Conservation (phyloP, 1,284 basidiomycete genomes). For the Lentinus polychrous region DNA sequence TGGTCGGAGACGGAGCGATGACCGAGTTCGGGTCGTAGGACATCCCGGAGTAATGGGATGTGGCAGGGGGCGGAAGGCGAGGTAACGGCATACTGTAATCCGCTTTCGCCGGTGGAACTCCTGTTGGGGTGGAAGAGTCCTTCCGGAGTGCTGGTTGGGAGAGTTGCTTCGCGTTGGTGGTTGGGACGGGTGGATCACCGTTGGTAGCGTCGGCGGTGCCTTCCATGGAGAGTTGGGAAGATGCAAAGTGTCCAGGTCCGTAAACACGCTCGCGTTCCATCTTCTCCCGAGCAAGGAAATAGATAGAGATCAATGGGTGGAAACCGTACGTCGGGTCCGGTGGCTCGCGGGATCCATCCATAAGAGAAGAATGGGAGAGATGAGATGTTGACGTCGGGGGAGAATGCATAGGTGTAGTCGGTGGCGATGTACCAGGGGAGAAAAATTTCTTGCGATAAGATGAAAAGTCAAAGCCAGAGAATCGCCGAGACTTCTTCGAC, state of each 20-base stretch:
- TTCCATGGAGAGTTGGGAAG: conserved; percentile 65
- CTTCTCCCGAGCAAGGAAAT: conserved; percentile 93
- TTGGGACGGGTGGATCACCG: conserved; percentile 15
- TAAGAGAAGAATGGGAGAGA: conserved; percentile 38
- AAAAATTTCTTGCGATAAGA: conserved; percentile 84
- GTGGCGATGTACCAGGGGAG: conserved; percentile 58
- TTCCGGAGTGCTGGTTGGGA: conserved; percentile 21
- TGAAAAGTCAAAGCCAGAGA: conserved; percentile 88
- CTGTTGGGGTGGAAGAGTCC: conserved; percentile 13
- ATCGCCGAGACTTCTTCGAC: conserved; percentile 56
- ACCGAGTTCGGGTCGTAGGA: conserved; percentile 58
- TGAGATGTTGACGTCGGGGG: conserved; percentile 52
- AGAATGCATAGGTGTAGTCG: conserved; percentile 38
- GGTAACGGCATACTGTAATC: conserved; percentile 82
- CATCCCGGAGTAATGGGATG: conserved; percentile 70
- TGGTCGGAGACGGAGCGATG: conserved; percentile 48
- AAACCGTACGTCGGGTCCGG: conserved; percentile 88
- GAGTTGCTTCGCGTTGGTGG: conserved; percentile 23
- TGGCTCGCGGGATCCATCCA: conserved; percentile 40
- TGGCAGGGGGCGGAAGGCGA: conserved; percentile 73
- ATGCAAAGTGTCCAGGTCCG: conserved; percentile 91
- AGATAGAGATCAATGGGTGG: conserved; percentile 94
- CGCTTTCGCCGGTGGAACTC: conserved; percentile 33
- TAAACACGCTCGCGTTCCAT: conserved; percentile 91
- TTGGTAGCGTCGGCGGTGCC: conserved; percentile 21